Conservation (phyloP, 169 alveolate genomes). For the Plasmodium vivax region DNA sequence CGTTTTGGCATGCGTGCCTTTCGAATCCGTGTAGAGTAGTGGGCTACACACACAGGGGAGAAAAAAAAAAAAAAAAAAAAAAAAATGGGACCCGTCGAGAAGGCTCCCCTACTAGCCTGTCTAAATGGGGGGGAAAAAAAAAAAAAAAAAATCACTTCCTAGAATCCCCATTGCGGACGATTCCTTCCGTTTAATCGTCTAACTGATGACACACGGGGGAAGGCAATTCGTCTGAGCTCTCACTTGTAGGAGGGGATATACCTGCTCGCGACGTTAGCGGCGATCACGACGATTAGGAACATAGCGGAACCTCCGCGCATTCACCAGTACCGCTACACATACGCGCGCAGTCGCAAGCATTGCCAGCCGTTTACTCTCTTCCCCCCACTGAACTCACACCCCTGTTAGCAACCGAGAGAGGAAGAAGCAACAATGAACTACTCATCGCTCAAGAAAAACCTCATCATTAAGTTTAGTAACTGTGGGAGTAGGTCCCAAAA, state of each 20-base stretch:
- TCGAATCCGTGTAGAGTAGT: background rate
- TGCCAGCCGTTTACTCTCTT: background rate
- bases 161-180: background rate
- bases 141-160: background rate
- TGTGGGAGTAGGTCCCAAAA: background rate
- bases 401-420: background rate
- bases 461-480: constrained; percentile 16
- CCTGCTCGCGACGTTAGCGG: background rate
- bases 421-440: constrained; percentile 15
- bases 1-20: background rate
- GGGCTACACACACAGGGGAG: background rate
- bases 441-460: constrained; percentile 17
- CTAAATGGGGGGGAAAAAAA: background rate
- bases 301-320: background rate
- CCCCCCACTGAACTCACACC: background rate
- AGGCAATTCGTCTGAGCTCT: background rate
- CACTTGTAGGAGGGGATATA: background rate
- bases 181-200: background rate
- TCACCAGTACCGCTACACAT: background rate
- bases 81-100: background rate
- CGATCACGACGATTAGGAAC: background rate
- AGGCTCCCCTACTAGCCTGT: background rate
- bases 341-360: background rate
- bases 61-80: background rate
- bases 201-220: background rate